A percentile compares a stretch with the other conserved stretches of the same genome.
phyloP scores from a whole-genome alignment of 495 filamentous ascomycete species.

The Neurospora hispaniola region DNA sequence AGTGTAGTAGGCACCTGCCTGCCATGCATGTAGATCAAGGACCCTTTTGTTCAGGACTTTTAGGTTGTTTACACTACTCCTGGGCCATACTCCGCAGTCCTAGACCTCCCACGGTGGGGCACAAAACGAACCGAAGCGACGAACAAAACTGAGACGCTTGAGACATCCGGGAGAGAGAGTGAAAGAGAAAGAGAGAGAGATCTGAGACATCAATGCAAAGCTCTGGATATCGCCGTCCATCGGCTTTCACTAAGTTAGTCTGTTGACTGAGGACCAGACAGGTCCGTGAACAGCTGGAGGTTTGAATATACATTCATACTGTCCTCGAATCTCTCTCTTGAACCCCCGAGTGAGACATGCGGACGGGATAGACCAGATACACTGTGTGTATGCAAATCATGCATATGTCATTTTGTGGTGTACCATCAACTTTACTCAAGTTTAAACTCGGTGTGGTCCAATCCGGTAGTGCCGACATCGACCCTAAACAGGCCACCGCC shows the following conservation, averaged over 20 bases:
- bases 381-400: not conserved
- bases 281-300: not conserved
- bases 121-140: not conserved
- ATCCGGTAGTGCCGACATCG: slow-evolving; percentile 53
- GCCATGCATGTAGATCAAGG: not conserved
- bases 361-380: not conserved
- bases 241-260: not conserved
- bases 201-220: not conserved
- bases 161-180: not conserved
- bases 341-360: not conserved
- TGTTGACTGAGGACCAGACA: not conserved
- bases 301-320: not conserved
- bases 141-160: not conserved
- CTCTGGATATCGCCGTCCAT: not conserved
- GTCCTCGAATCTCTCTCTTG: not conserved
- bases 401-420: not conserved
- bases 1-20: too few species aligned
- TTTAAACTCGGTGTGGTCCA: slow-evolving; percentile 48
- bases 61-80: not conserved
- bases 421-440: slow-evolving; percentile 10
- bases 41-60: not conserved
- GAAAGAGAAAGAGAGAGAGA: not conserved
- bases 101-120: not conserved
- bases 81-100: not conserved
- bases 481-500: slow-evolving; percentile 58